Evolutionary conservation across 2,329 filamentous ascomycete species (phyloP), one percentile per base, ranked within the genome.

Genomic region (Diaporthe sp.): DNA sequence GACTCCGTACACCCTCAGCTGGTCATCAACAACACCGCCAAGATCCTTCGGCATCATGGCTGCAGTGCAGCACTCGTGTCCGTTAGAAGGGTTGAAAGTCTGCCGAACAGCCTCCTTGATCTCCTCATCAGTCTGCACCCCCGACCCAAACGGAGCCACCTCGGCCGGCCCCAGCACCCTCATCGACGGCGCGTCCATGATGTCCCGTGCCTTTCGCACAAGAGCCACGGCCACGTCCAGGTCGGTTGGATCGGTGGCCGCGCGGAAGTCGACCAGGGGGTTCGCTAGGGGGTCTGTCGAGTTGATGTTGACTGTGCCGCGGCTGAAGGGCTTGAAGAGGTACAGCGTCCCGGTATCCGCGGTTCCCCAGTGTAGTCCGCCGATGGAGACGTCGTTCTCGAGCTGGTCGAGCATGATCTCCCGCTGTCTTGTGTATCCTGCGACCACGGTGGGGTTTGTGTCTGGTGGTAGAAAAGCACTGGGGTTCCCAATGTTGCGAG

Each of bases 221-320:
- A 81, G 81, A 2, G 84, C 81, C 28, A 81, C 79, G 60, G 83
- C 81, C 8, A 85, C 76, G 22, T 81, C 81, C 17, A 84, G 71
- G 72, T 86, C 85, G 25, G 83, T 79, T 1, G 85, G 85, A 73
- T 87, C 83, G 15, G 82, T 82, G 12, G 81, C 81, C 12, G 82
- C 83, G 71, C 83, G 82, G 77, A 84, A 84, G 79, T 87, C 85
- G 47, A 86, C 81, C 9, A 82, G 71, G 0, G 85, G 85, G 31
- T 80, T 79, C 4, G 77, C 80, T 10, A 81, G 79, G 15, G 84
- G 84, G 78, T 86, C 80, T 0, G 79, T 78, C 1, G 81, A 79
- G 78, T 84, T 81, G 60, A 87, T 83, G 51, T 81, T 82, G 67
- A 87, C 82, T 28, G 82, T 83, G 34, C 86, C 85, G 17, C 85